These are phyloP conservation scores for Drechslera avenae DNA, from an alignment of 2,329 filamentous ascomycete species.

Conservation along the genomic window DNA sequence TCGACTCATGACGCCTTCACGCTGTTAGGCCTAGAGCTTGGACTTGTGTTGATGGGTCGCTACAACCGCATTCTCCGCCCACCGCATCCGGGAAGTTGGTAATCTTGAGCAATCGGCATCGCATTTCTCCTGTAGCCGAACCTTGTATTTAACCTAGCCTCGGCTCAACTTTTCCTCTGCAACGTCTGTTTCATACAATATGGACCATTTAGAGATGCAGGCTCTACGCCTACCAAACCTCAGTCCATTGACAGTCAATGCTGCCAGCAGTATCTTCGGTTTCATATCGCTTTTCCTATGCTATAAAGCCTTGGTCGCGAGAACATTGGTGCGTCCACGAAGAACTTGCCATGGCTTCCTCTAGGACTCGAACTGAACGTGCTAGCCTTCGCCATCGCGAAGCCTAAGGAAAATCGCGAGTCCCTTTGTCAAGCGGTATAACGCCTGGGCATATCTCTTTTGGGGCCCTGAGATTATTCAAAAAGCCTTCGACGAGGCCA, in stretches of 20 bases:
- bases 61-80: conserved; percentile 3
- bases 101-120: neutral
- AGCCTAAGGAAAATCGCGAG: conserved; percentile 4
- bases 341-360: neutral
- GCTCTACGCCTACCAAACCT: conserved; percentile 5
- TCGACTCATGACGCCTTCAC: conserved; percentile 6
- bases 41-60: neutral
- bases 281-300: conserved; percentile 18
- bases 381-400: conserved; percentile 3
- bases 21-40: neutral
- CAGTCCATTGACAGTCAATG: conserved; percentile 12
- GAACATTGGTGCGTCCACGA: conserved; percentile 10
- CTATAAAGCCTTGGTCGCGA: conserved; percentile 15
- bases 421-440: conserved; percentile 14
- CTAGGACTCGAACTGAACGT: neutral
- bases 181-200: neutral
- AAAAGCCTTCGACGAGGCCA: conserved; percentile 12
- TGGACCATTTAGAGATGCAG: conserved; percentile 10
- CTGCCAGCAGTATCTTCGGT: conserved; percentile 17
- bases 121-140: conserved; percentile 11
- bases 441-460: conserved; percentile 20
- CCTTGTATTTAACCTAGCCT: neutral
- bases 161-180: conserved; percentile 2
- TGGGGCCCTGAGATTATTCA: conserved; percentile 21
- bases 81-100: neutral